phyloP scores from a whole-genome alignment of 345 rosid genomes.

The Adansonia digitata region DNA sequence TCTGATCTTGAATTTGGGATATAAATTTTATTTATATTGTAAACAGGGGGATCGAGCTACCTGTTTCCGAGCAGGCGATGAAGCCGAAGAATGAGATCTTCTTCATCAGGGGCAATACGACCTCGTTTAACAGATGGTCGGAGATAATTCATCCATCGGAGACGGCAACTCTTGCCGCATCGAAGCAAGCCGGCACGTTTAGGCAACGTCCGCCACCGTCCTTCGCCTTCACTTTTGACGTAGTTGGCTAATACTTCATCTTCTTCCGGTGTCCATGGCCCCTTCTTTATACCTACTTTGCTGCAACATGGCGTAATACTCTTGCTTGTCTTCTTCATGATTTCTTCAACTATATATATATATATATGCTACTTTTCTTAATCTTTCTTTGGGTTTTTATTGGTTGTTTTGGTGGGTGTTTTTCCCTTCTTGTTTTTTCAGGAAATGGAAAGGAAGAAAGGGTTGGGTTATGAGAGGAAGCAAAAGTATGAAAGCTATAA shows the following conservation, averaged over 20 bases:
- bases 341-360: not conserved
- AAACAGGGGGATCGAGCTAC: too few relatives aligned
- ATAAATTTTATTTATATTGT: too few relatives aligned
- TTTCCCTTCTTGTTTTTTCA: not conserved
- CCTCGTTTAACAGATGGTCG: too few relatives aligned
- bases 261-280: slow-evolving; percentile 89
- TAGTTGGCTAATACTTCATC: slow-evolving; percentile 58
- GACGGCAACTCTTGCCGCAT: too few relatives aligned
- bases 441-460: not conserved
- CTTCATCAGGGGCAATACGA: too few relatives aligned
- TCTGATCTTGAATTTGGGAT: too few relatives aligned
- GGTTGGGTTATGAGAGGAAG: not conserved
- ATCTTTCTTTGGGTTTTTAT: not conserved
- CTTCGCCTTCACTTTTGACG: slow-evolving; percentile 71
- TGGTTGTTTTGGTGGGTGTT: not conserved
- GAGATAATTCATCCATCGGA: too few relatives aligned
- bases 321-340: slow-evolving; percentile 26
- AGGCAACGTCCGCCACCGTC: slow-evolving; percentile 78
- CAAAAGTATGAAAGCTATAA: not conserved
- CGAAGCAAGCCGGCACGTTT: slow-evolving; percentile 77
- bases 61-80: too few relatives aligned
- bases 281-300: slow-evolving; percentile 69
- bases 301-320: slow-evolving; percentile 74
- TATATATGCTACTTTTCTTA: not conserved
- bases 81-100: too few relatives aligned